Conservation (phyloP, 768 basidiomycete genomes). For the Xerocomellus chrysenteron region DNA sequence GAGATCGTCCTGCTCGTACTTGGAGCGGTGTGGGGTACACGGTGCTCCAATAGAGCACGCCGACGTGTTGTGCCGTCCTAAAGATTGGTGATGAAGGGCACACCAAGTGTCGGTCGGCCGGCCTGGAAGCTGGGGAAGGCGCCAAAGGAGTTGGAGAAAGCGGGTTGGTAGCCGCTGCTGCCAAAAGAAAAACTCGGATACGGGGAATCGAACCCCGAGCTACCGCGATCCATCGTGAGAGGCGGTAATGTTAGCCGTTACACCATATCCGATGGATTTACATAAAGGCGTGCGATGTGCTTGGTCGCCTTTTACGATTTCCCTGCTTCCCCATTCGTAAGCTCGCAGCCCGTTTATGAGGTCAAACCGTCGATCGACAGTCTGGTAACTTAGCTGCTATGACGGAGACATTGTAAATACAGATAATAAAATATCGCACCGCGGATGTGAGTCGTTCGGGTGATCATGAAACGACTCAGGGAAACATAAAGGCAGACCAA, state of each 20-base stretch:
- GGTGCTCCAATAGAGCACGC: slow-evolving; percentile 92
- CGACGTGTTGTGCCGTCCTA: slow-evolving; percentile 80
- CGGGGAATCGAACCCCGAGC: slow-evolving; percentile 40
- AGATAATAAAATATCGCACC: too few relatives aligned
- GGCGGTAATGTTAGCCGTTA: slow-evolving; percentile 65
- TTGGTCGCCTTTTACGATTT: too few relatives aligned
- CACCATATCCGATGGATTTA: slow-evolving; percentile 45
- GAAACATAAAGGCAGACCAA: too few relatives aligned
- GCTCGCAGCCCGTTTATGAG: too few relatives aligned
- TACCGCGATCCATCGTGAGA: slow-evolving; percentile 43
- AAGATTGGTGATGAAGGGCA: slow-evolving; percentile 86
- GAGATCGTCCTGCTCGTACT: slow-evolving; percentile 50
- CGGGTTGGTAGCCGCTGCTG: slow-evolving; percentile 67
- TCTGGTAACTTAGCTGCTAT: not conserved
- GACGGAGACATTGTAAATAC: not conserved
- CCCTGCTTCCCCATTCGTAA: too few relatives aligned
- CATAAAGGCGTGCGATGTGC: too few relatives aligned
- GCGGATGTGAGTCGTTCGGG: too few relatives aligned
- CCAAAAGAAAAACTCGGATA: slow-evolving; percentile 33
- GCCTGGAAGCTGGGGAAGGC: slow-evolving; percentile 96
- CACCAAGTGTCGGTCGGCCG: slow-evolving; percentile 86
- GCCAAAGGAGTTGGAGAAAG: slow-evolving; percentile 89
- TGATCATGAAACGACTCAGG: too few relatives aligned
- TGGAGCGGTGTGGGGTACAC: slow-evolving; percentile 90
- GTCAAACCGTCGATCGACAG: too few relatives aligned